Evolutionary conservation across 192 early-diverging fungal species (phyloP).

Genomic region (Backusella sp.): DNA sequence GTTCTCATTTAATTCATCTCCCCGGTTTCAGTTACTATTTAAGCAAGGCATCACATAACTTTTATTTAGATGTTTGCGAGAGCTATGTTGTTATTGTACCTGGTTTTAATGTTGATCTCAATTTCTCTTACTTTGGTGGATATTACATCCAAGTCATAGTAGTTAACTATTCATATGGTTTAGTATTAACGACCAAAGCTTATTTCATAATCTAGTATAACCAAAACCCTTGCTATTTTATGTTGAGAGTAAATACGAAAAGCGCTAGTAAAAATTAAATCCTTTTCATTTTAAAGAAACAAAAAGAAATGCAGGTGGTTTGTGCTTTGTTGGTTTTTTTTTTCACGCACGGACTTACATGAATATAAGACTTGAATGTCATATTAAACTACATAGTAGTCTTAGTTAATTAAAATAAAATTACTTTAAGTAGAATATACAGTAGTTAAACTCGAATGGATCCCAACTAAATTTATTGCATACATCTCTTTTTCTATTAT

Average conservation of each 20-base stretch:
- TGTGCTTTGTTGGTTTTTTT: neutral
- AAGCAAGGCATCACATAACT: neutral
- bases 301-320: neutral
- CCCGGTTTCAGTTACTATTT: neutral
- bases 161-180: neutral
- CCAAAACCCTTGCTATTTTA: too few relatives aligned
- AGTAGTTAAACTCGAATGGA: neutral
- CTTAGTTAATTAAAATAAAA: neutral
- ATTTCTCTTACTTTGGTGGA: neutral
- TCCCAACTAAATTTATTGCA: neutral
- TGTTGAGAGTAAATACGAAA: too few relatives aligned
- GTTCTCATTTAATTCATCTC: neutral
- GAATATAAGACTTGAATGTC: neutral
- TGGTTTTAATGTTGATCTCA: neutral
- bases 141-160: neutral
- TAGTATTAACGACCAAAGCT: too few relatives aligned
- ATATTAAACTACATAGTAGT: neutral
- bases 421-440: neutral
- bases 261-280: too few relatives aligned
- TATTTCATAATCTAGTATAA: too few relatives aligned
- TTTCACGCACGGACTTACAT: neutral
- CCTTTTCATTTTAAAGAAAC: too few relatives aligned
- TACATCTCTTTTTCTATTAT: neutral
- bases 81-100: neutral
- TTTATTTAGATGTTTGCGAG: neutral